Conservation (phyloP, 1,284 basidiomycete genomes). For the Ceratobasidium theobromae region DNA sequence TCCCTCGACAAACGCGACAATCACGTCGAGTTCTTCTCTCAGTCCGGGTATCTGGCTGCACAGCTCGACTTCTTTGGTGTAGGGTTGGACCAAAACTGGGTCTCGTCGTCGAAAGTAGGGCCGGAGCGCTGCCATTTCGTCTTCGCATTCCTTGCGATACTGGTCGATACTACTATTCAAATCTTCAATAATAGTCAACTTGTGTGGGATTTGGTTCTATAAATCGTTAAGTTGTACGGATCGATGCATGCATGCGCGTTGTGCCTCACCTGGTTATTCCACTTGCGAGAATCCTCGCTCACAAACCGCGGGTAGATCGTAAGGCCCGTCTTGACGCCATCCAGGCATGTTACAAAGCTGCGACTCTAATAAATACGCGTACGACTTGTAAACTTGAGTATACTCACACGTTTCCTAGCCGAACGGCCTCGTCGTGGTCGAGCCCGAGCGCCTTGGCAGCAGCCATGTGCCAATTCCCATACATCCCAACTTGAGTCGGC, state of each 20-base stretch:
- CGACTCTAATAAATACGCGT: neutral
- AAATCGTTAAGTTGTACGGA: no score
- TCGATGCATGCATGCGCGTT: no score
- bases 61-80: conserved; percentile 45
- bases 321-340: conserved; percentile 15
- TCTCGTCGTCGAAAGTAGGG: neutral
- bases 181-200: conserved; percentile 8
- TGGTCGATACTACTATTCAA: conserved; percentile 1
- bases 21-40: neutral
- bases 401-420: conserved; percentile 24
- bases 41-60: conserved; percentile 49
- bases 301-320: neutral
- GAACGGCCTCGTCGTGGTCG: conserved; percentile 6
- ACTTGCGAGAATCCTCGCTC: neutral
- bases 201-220: neutral
- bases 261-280: conserved; percentile 10
- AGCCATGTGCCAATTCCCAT: conserved; percentile 16
- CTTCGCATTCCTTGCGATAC: neutral
- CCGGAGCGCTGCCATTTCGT: neutral
- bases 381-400: no score
- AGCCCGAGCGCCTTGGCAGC: conserved; percentile 1
- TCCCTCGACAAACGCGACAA: conserved; percentile 3
- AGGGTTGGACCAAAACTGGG: neutral
- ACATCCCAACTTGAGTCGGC: conserved; percentile 24
- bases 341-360: conserved; percentile 18